Base-by-base conservation (phyloP, 148 eudicot species). In the Hydrangea macrophylla region DNA sequence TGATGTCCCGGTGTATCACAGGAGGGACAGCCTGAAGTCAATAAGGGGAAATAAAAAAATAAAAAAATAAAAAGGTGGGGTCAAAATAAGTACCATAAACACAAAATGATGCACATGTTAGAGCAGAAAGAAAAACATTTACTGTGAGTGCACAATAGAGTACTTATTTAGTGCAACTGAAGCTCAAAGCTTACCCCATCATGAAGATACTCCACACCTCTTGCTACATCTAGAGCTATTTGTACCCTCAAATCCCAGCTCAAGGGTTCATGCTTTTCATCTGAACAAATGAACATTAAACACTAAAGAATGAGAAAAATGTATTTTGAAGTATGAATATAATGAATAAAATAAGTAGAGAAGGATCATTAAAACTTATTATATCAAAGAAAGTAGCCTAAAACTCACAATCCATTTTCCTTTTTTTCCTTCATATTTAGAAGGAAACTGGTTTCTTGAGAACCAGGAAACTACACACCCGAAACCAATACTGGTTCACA, bases 161-260 rank as follows among this genome's bases (percentile, higher is more conserved):
- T 35, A 8, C 53, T 48, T 60, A 32, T 39, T n/a, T 40, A 36
- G 9, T 70, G 32, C 13, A 32, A 48, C 6, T 10, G 22, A n/a
- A 48, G 45, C 42, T 24, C 9, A 27, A 9, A 44, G 73, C 71
- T 69, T 81, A 94, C 98, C 76, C 98, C 98, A 63, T 90, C 98
- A 69, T 94, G 98, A 70, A 94, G 98, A 83, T 94, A 94, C 63
- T 94, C 96, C 83, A 94, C 73, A 45, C 97, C 98, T 72, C 96
- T 86, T 11, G 97, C 88, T 44, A 94, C 92, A 81, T 94, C 98
- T 54, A 88, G 78, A 32, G 92, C 96, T 77, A 94, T 78, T 84
- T 86, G 85, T 69, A 90, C 86, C 73, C 97, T 79, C 54, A 86
- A 73, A 59, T 82, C 85, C 98, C 98, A 94, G 78, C 79, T 83